Conservation (phyloP, 768 basidiomycete species). For the Phaffia tasmanica region DNA sequence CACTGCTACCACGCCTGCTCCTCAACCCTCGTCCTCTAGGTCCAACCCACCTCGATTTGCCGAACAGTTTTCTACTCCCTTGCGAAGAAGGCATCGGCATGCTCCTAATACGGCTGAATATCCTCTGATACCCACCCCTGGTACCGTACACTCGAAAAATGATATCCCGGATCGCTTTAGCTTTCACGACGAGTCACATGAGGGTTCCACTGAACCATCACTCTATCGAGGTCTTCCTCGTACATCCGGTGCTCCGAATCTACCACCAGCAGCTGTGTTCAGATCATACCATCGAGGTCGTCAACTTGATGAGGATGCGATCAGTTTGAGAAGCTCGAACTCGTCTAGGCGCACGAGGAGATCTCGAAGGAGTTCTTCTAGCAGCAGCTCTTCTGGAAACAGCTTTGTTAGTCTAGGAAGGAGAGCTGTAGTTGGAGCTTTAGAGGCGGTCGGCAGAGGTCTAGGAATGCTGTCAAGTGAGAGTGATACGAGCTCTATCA, state of each 20-base stretch:
- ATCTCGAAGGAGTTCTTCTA: constrained; percentile 1
- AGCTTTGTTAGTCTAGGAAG: constrained; percentile 10
- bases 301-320: constrained; percentile 23
- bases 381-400: constrained; percentile 10
- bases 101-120: neutral
- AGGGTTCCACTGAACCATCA: neutral
- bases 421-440: constrained; percentile 14
- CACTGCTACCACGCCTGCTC: neutral
- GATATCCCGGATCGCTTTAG: neutral
- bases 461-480: constrained; percentile 15
- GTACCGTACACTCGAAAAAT: neutral
- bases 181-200: constrained; percentile 10
- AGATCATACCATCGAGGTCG: constrained; percentile 16
- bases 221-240: constrained; percentile 21
- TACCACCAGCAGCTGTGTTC: constrained; percentile 13
- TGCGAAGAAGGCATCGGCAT: constrained; percentile 5
- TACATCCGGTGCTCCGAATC: constrained; percentile 5
- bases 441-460: constrained; percentile 20
- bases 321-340: constrained; percentile 8
- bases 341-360: constrained; percentile 5
- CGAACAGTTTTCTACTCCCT: constrained; percentile 22
- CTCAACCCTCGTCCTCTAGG: neutral
- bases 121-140: neutral
- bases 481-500: neutral
- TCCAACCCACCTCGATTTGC: constrained; percentile 20